A percentile compares a stretch with the other conserved stretches of the same genome.
These are phyloP conservation scores for Dendrobium huoshanense DNA, from an alignment of 106 monocot species.

Conservation along the genomic window DNA sequence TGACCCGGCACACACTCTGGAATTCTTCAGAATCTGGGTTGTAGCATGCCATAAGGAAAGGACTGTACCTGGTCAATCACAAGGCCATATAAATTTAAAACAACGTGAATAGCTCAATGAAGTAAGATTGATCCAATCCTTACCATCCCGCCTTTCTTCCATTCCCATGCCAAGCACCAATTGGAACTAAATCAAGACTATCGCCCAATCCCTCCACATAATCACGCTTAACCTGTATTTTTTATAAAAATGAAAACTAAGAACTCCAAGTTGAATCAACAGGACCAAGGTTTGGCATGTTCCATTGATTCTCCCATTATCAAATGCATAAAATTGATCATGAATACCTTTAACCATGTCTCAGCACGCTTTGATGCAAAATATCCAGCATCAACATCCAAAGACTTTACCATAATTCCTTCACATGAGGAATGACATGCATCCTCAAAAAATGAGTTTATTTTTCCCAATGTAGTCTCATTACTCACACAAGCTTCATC, in stretches of 20 bases:
- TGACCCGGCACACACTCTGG: constrained; percentile 94
- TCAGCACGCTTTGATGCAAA: constrained; percentile 86
- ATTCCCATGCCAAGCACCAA: constrained; percentile 98
- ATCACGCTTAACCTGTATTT: constrained; percentile 78
- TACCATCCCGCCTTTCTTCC: constrained; percentile 98
- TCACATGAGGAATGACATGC: constrained; percentile 86
- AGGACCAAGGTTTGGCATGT: background rate
- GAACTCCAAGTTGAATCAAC: background rate
- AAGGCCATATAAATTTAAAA: background rate
- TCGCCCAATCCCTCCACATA: constrained; percentile 87
- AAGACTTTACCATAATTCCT: constrained; percentile 84
- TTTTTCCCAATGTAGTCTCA: constrained; percentile 41
- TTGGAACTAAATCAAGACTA: constrained; percentile 90
- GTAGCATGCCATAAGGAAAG: constrained; percentile 97
- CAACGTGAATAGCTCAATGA: constrained; percentile 3
- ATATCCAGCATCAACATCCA: constrained; percentile 85
- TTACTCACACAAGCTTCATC: constrained; percentile 51
- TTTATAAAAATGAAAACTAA: background rate
- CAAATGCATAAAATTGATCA: background rate
- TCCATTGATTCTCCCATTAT: too few species aligned
- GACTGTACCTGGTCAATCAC: constrained; percentile 77
- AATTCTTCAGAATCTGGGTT: constrained; percentile 82
- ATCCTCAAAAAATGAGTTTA: constrained; percentile 75
- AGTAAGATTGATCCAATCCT: background rate
- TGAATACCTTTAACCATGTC: constrained; percentile 79